These are phyloP conservation scores for Leccinum arenicola DNA, from an alignment of 768 basidiomycete species.

Conservation along the genomic window DNA sequence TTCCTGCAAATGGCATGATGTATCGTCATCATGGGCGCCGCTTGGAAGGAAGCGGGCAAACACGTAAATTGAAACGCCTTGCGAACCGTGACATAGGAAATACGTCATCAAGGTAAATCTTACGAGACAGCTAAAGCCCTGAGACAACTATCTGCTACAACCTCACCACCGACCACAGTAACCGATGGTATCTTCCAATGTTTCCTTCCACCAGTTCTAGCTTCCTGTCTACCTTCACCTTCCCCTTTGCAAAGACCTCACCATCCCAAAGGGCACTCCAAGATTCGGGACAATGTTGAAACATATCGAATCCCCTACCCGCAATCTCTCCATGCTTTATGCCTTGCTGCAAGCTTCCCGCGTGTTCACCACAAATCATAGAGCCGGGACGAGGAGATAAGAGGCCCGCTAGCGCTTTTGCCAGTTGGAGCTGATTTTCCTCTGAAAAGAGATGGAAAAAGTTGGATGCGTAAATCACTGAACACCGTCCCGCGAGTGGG, in stretches of 20 bases:
- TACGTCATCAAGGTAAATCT: constrained; percentile 60
- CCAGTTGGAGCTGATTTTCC: constrained; percentile 28
- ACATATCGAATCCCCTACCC: constrained; percentile 9
- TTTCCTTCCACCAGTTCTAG: not conserved
- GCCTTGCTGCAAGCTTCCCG: constrained; percentile 10
- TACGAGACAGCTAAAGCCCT: not conserved
- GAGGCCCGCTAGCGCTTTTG: constrained; percentile 26
- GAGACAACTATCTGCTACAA: constrained; percentile 5
- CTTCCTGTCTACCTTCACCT: constrained; percentile 7
- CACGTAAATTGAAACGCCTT: constrained; percentile 59
- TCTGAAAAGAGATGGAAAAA: constrained; percentile 43
- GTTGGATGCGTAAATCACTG: constrained; percentile 47
- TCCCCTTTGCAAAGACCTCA: constrained; percentile 27
- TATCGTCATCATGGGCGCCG: constrained; percentile 57
- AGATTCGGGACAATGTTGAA: constrained; percentile 33
- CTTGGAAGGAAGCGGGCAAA: constrained; percentile 82
- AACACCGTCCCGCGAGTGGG: constrained; percentile 45
- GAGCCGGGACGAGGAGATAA: constrained; percentile 31
- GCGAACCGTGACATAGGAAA: constrained; percentile 9
- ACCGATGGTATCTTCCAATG: not conserved
- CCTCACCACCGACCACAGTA: constrained; percentile 28
- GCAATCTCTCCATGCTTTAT: not conserved
- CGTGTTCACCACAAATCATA: constrained; percentile 31
- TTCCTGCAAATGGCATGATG: constrained; percentile 71
- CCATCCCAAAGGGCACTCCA: constrained; percentile 41